A percentile compares a stretch with the other conserved stretches of the same genome.
Conservation (phyloP, 331 rosid genomes). For the Spiraea crenata region DNA sequence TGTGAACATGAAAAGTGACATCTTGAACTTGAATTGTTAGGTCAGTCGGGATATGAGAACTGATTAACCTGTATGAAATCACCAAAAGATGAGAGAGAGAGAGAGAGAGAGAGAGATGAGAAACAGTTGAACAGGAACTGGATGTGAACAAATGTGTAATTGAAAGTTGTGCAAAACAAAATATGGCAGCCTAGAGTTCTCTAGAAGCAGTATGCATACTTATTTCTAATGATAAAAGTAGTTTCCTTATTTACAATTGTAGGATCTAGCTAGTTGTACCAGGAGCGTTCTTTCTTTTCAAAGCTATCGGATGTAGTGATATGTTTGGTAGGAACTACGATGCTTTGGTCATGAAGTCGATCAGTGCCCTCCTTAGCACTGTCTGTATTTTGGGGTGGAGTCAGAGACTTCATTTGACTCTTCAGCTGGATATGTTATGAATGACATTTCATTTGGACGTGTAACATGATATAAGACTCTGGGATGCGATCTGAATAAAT, state of each 20-base stretch:
- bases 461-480: conserved; percentile 19
- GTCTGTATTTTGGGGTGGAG: conserved; percentile 34
- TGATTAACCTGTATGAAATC: conserved; percentile 65
- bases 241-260: not conserved
- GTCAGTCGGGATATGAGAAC: conserved; percentile 78
- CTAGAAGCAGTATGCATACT: not conserved
- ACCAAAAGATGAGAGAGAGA: conserved; percentile 14
- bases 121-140: conserved; percentile 12
- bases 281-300: conserved; percentile 49
- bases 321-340: conserved; percentile 55
- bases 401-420: conserved; percentile 32
- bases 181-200: not conserved
- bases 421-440: conserved; percentile 25
- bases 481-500: conserved; percentile 41
- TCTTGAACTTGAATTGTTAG: conserved; percentile 67
- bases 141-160: not conserved
- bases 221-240: not conserved
- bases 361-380: conserved; percentile 37
- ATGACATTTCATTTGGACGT: conserved; percentile 15
- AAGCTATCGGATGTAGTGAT: conserved; percentile 45
- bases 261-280: conserved; percentile 39
- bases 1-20: conserved; percentile 69
- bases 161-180: not conserved
- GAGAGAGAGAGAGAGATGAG: conserved; percentile 3
- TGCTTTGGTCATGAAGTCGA: conserved; percentile 52